phyloP scores from a whole-genome alignment of 345 rosid genomes.

The Populus tremula region DNA sequence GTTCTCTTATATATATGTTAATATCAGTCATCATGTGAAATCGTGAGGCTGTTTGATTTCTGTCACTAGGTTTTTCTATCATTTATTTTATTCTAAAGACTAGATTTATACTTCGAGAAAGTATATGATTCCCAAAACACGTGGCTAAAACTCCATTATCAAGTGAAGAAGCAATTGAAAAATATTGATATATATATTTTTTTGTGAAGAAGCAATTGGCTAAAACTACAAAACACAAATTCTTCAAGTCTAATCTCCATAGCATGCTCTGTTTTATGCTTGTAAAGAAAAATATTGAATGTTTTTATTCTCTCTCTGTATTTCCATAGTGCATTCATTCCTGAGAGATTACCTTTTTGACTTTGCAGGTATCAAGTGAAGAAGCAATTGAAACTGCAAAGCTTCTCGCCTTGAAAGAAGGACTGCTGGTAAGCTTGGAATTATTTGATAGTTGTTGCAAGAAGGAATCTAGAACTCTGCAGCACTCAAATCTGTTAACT shows the following conservation, averaged over 20 bases:
- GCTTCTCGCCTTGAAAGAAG: slow-evolving; percentile 56
- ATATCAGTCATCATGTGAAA: not conserved
- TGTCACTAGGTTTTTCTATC: not conserved
- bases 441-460: not conserved
- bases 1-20: not conserved
- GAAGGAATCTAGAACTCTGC: not conserved
- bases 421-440: slow-evolving; percentile 42
- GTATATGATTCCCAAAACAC: not conserved
- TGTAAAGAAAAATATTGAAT: not conserved
- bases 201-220: too few relatives aligned
- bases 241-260: not conserved
- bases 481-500: not conserved
- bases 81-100: not conserved
- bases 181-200: too few relatives aligned
- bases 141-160: not conserved
- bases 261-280: not conserved
- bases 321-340: not conserved
- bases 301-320: not conserved
- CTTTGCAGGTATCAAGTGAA: slow-evolving; percentile 40
- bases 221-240: not conserved
- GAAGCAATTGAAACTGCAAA: slow-evolving; percentile 55
- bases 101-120: not conserved
- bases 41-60: not conserved
- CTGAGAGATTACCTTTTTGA: not conserved
- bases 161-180: too few relatives aligned